Evolutionary conservation across 371 early-diverging fungal genomes (phyloP).

Genomic region (Mortierella sp.): DNA sequence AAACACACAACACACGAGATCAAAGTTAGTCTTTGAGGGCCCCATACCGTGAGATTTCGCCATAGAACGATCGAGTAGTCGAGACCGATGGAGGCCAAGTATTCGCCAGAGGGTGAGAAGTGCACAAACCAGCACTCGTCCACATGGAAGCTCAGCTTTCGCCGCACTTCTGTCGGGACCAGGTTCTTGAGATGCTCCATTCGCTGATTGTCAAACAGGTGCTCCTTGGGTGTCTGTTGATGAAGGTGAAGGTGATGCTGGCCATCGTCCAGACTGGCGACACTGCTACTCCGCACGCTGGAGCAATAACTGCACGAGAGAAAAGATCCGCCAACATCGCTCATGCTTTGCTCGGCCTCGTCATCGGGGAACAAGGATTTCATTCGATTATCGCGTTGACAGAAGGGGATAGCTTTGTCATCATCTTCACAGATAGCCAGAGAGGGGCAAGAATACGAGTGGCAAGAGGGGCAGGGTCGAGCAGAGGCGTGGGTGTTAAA

Average conservation of each 20-base stretch:
- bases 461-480: conserved; percentile 5
- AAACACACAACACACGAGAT: neutral
- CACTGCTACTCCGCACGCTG: conserved; percentile 28
- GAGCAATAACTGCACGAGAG: conserved; percentile 29
- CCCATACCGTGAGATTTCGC: conserved; percentile 33
- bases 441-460: conserved; percentile 4
- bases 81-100: conserved; percentile 31
- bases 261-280: conserved; percentile 12
- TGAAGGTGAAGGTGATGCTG: neutral
- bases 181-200: conserved; percentile 7
- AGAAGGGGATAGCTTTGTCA: neutral
- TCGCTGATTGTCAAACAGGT: conserved; percentile 8
- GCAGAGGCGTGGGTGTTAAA: neutral
- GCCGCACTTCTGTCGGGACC: conserved; percentile 27
- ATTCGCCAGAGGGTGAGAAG: conserved; percentile 43
- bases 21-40: neutral
- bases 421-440: conserved; percentile 4
- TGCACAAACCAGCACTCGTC: conserved; percentile 49
- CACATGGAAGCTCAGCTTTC: conserved; percentile 27
- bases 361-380: conserved; percentile 1
- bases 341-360: conserved; percentile 9
- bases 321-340: conserved; percentile 1
- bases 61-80: conserved; percentile 27
- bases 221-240: no score
- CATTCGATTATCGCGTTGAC: neutral